A percentile compares a stretch with the other conserved stretches of the same genome.
Conservation (phyloP, 2,329 filamentous ascomycete species). For the Xylariaceae sp. region DNA sequence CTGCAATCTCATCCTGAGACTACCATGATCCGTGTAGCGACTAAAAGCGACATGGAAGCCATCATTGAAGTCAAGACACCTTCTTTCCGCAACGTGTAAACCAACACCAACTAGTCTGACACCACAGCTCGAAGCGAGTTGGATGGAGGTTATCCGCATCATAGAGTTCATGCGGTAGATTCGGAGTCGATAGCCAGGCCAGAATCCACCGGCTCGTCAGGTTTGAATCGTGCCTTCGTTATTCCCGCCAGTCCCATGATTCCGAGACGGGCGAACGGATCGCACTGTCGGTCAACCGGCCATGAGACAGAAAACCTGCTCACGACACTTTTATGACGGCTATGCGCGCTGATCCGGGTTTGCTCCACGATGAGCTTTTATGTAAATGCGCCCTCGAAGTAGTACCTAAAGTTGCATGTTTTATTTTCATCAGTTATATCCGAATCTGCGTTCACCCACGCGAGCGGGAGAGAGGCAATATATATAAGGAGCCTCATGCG, state of each 20-base stretch:
- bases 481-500: constrained; percentile 16
- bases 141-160: constrained; percentile 10
- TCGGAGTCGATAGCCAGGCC: not conserved
- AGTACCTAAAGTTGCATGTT: not conserved
- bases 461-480: constrained; percentile 12
- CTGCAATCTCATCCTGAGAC: not conserved
- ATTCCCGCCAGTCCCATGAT: constrained; percentile 6
- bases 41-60: constrained; percentile 11
- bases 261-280: constrained; percentile 11
- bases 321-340: constrained; percentile 16
- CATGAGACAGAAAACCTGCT: constrained; percentile 12
- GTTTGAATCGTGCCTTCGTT: constrained; percentile 17
- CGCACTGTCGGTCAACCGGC: constrained; percentile 13
- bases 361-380: constrained; percentile 18
- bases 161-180: constrained; percentile 3
- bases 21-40: constrained; percentile 12
- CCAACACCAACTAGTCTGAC: constrained; percentile 1
- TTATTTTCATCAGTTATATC: constrained; percentile 15
- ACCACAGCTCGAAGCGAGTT: constrained; percentile 13
- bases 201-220: constrained; percentile 13
- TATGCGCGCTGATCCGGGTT: constrained; percentile 12
- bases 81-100: constrained; percentile 17
- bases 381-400: constrained; percentile 9
- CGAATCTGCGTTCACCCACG: constrained; percentile 17
- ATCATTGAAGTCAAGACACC: constrained; percentile 14